Base-by-base conservation (phyloP, 2,329 filamentous ascomycete genomes). In the Scedosporium boydii region DNA sequence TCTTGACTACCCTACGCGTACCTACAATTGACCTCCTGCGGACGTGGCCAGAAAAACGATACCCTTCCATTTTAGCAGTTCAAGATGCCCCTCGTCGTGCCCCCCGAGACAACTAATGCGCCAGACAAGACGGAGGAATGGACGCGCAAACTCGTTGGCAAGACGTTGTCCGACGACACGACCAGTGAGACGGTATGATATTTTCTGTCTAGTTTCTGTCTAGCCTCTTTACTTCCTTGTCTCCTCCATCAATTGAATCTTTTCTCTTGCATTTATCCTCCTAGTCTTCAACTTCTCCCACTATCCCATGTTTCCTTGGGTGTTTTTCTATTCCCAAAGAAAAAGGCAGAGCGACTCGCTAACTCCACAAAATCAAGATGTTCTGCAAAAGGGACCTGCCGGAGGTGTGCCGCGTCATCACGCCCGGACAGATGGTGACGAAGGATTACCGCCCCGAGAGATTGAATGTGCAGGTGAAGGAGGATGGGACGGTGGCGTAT, bases 71-170 rank as follows among this genome's bases (percentile, higher is more conserved):
- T 27, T 27, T 14, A 21, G 23, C 26, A 61, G n/a, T 23, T 26
- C 64, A 72, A n/a, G 75, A 86, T 88, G 85, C 85, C 85, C 82
- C 84, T 87, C 74, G 78, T 87, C 68, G 79, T 86, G 18, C 84
- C 84, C 62, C 82, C 81, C 69, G 74, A 86, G 67, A 85, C 77
- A 65, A 77, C 74, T 65, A 75, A 74, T 65, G 72, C 77, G 48
- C 71, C 71, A 65, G 69, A 75, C 70, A 77, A 78, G 73, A 82
- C 79, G 42, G 76, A 84, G 64, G 77, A 84, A 68, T 88, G 85
- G 85, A 76, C 75, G 66, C 80, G 79, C 73, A 86, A 86, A 77
- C 76, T 88, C 4, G 79, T 84, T 56, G 85, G 85, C 70, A 88
- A 87, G 82, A 87, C 78, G 58, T 72, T 87, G 12, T 78, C 78